Conservation (phyloP, 345 rosid genomes). For the Heritiera fomes region DNA sequence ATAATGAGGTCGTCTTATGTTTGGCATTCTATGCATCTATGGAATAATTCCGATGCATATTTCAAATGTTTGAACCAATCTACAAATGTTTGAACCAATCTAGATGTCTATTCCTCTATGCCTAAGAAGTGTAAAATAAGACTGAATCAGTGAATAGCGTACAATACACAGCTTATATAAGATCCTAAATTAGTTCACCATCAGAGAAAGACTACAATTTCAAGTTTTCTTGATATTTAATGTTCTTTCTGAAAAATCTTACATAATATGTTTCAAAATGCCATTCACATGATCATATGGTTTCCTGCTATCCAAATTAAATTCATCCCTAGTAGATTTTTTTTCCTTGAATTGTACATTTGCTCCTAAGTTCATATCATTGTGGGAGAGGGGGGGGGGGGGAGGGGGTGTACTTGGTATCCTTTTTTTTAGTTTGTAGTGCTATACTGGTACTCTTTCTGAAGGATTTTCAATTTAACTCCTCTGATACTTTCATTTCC, state of each 20-base stretch:
- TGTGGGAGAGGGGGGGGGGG: not conserved
- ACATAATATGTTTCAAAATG: not conserved
- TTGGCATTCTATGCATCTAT: not conserved
- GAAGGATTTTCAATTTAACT: slow-evolving; percentile 3
- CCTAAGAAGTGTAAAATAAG: not conserved
- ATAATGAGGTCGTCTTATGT: not conserved
- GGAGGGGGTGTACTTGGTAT: not conserved
- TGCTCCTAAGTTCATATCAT: not conserved
- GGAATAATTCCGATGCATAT: not conserved
- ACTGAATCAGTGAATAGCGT: not conserved
- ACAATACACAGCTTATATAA: not conserved
- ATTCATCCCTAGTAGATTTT: not conserved
- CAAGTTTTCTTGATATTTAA: not conserved
- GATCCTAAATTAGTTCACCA: not conserved
- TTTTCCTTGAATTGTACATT: not conserved
- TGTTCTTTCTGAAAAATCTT: not conserved
- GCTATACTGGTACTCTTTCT: not conserved
- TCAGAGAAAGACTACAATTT: not conserved
- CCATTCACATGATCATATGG: not conserved
- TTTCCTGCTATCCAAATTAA: not conserved
- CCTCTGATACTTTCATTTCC: not conserved
- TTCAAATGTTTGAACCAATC: not conserved
- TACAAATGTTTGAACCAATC: not conserved
- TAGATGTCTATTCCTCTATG: not conserved
- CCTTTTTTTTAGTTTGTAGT: not conserved